Evolutionary conservation across 2,329 filamentous ascomycete species (phyloP), one percentile per base, ranked within the genome.

Genomic region (Dothistroma septosporum): DNA sequence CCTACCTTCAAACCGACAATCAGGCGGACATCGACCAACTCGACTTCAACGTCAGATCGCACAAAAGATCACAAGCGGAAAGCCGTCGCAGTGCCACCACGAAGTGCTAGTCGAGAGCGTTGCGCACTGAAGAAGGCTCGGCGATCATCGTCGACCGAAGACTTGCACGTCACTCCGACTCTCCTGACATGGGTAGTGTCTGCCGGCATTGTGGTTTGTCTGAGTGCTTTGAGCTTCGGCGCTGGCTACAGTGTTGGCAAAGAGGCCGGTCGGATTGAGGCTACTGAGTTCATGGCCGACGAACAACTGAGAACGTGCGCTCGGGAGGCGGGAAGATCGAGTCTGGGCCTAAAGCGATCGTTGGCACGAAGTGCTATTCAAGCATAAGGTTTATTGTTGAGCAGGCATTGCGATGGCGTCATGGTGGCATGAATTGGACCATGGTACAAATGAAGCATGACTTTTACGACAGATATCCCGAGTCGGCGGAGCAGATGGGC

Each of bases 171-270:
- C 60, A 83, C 79, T 33, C 85, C 85, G 0, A 87, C 85, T 0
- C 75, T 87, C 9, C 80, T 87, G 66, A 87, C 85, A 0, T 88
- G 85, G 85, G 82, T 87, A 4, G 81, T 87, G 52, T 85, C 83
- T 53, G 85, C 85, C 0, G 85, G 85, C 1, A 84, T 87, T 19
- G 83, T 87, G 1, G 83, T 87, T 2, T 77, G 87, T 0, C 82
- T 87, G 58, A 85, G 83, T 16, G 85, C 85, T 1, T 80, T 87
- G 63, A 85, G 84, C 66, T 88, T 87, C 71, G 83, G 83, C 0
- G 85, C 85, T 4, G 85, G 85, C 1, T 87, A 87, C 67, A 81
- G 83, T 14, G 77, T 86, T 14, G 85, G 85, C 11, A 80, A 80
- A 58, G 85, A 87, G 41, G 69, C 67, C 3, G 70, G 68, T 10